A percentile compares a stretch with the other conserved stretches of the same genome.
These are phyloP conservation scores for Marchantia paleacea DNA, from an alignment of 225 moss, liverwort and hornwort genomes.

Conservation along the genomic window DNA sequence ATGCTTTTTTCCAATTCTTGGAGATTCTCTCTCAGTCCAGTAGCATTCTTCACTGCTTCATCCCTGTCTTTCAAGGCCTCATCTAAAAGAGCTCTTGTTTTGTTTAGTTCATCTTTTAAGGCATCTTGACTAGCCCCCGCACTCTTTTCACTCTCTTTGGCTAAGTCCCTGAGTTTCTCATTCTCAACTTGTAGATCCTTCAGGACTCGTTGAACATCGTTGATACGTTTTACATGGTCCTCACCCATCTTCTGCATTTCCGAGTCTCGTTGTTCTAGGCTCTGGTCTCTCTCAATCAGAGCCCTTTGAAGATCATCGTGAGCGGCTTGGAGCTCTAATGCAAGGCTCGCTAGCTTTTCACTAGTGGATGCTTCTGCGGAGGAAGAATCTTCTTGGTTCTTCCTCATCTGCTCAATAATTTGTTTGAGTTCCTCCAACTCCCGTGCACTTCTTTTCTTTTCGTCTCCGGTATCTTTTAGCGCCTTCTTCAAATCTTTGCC, in stretches of 20 bases:
- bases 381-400: conserved; percentile 23
- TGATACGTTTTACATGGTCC: conserved; percentile 9
- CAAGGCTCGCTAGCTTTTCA: conserved; percentile 23
- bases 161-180: conserved; percentile 13
- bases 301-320: conserved; percentile 35
- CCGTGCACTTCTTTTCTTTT: conserved; percentile 9
- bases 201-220: conserved; percentile 32
- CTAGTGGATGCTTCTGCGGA: conserved; percentile 27
- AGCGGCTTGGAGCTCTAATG: conserved; percentile 32
- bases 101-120: conserved; percentile 4
- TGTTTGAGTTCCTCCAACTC: conserved; percentile 23
- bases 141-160: conserved; percentile 10
- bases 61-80: conserved; percentile 13
- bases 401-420: conserved; percentile 26
- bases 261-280: conserved; percentile 22
- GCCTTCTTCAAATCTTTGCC: conserved; percentile 29
- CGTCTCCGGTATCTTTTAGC: conserved; percentile 20
- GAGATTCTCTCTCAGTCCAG: conserved; percentile 1
- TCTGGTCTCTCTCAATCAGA: conserved; percentile 14
- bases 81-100: neutral
- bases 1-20: conserved; percentile 18
- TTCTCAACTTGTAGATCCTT: conserved; percentile 29
- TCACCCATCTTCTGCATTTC: conserved; percentile 30
- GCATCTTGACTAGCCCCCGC: conserved; percentile 2
- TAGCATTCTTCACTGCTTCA: conserved; percentile 12